phyloP scores from a whole-genome alignment of 2,329 filamentous ascomycete species.

The Beauveria rudraprayagi region DNA sequence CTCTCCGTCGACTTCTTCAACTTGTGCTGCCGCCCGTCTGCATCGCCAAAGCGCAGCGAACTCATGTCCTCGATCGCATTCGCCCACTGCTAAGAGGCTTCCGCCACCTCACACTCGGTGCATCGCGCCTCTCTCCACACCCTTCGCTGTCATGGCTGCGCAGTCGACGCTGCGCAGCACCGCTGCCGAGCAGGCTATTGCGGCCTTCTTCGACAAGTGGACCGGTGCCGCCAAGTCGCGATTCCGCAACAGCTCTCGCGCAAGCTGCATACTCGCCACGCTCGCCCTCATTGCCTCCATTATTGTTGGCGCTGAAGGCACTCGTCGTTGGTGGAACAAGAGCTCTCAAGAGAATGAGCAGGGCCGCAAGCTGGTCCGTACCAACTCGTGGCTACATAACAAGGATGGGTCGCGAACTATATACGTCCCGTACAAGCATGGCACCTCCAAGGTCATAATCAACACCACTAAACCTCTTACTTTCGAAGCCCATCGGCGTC shows the following conservation, averaged over 20 bases:
- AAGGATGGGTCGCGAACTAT: constrained; percentile 94
- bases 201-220: constrained; percentile 56
- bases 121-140: not conserved
- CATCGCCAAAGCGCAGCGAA: not conserved
- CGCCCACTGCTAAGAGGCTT: constrained; percentile 1
- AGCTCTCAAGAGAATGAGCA: constrained; percentile 72
- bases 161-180: constrained; percentile 74
- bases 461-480: constrained; percentile 84
- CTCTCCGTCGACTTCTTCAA: not conserved
- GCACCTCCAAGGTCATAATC: constrained; percentile 86
- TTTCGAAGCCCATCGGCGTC: constrained; percentile 87
- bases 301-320: constrained; percentile 69
- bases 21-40: not conserved
- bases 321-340: constrained; percentile 67
- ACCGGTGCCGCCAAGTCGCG: constrained; percentile 41
- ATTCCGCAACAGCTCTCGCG: constrained; percentile 58
- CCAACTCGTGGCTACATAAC: constrained; percentile 86
- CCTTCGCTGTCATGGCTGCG: constrained; percentile 56
- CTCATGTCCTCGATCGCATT: constrained; percentile 8
- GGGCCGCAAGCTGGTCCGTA: constrained; percentile 71
- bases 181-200: constrained; percentile 58
- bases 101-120: not conserved
- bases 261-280: constrained; percentile 66
- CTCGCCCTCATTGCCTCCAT: constrained; percentile 71
- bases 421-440: constrained; percentile 84